Evolutionary conservation across 2,329 filamentous ascomycete genomes (phyloP), one percentile per base, ranked within the genome.

Genomic region (Furcasterigmium furcatum): DNA sequence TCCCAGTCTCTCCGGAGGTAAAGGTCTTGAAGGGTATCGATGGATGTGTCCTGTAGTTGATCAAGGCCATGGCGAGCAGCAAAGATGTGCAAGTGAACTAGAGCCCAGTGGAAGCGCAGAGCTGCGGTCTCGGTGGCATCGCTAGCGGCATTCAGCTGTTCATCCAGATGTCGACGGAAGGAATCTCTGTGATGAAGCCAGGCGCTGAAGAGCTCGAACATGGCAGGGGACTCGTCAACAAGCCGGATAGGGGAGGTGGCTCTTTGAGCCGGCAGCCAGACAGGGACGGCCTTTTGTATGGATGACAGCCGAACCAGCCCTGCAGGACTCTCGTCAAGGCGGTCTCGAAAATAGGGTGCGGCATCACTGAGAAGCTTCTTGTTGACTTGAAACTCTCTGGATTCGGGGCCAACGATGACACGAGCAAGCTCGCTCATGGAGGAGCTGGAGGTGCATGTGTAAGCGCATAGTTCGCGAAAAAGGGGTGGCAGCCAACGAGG

Each of bases 1-100:
- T 80, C 75, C 77, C 77, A 82, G 66, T 82, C 74, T 56, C 73
- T 71, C 13, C 72, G 70, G 32, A 82, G 73, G 56, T 82, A 80
- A 14, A 82, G 60, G 53, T 82, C 79, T 58, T 82, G 79, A 16
- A 82, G 61, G 30, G 73, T 72, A 52, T 82, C 79, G 71, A 81
- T 80, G 56, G 76, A 70, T 16, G 70, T 61, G 58, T 82, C 79
- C 54, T 82, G 79, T 9, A 82, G 66, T 9, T 66, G 65, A 22
- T 70, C 60, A 4, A 80, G 63, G 41, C 68, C 68, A 52, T 79
- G 70, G 44, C 69, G 64, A 4, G 77, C 71, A 36, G 77, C 79
- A 59, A 82, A 82, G 43, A 82, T 66, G 54, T 82, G 79, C 12
- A 82, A 65, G 29, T 72, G 71, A 44, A 81, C 73, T 7, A 82